Base-by-base conservation (phyloP, 805 yeast species). In the Brettanomyces anomalus region DNA sequence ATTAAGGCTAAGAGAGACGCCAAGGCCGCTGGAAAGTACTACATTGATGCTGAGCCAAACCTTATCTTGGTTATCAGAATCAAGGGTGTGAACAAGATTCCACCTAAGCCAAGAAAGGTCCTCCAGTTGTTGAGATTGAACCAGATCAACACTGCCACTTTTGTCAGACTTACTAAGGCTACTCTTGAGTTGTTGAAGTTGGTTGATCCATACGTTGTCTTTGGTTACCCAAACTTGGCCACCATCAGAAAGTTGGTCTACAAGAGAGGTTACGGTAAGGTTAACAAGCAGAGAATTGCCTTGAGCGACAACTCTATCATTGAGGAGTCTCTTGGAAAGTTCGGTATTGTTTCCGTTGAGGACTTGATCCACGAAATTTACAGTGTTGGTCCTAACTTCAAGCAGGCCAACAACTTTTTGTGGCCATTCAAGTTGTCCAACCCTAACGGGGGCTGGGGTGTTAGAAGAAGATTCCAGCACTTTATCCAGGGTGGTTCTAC, bases 51-150 rank as follows among this genome's bases (percentile, higher is more conserved):
- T 71, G 90, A 89, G 80, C 79, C 81, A 65, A 88, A 86, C 74
- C 83, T 89, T 65, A 95, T 86, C 57, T 87, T 89, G 71, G 95
- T 89, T 66, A 80, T 89, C 71, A 87, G 97, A 84, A 89, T 89
- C 82, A 89, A 89, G 90, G 97, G 97, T 89, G 86, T 89, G 72
- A 85, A 77, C 89, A 89, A 88, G 84, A 87, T 89, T 63, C 85
- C 96, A 67, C 96, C 97, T 66, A 89, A 89, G 84, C 96, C 96
- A 81, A 88, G 96, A 85, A 89, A 89, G 85, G 95, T 89, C 64
- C 72, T 87, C 71, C 96, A 84, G 75, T 80, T 88, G 68, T 77
- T 86, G 71, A 83, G 96, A 79, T 81, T 87, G 72, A 77, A 81
- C 68, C 95, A 85, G 77, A 85, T 87, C 72, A 87, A 87, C 79